These are phyloP conservation scores for Rhizophora apiculata DNA, from an alignment of 345 rosid species.

Conservation along the genomic window DNA sequence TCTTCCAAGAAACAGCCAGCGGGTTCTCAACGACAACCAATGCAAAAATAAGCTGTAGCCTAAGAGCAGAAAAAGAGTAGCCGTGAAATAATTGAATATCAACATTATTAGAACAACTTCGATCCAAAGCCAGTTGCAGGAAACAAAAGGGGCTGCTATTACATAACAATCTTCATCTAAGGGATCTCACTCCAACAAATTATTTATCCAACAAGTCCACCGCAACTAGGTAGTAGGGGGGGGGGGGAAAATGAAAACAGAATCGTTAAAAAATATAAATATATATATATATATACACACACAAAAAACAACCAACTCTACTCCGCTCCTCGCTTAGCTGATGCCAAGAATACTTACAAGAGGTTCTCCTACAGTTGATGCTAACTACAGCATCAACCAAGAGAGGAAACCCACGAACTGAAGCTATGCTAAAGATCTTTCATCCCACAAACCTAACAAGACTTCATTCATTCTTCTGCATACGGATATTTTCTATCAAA, in stretches of 20 bases:
- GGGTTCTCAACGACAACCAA: background rate
- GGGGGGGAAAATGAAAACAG: slow-evolving; percentile 1
- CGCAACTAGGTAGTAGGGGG: background rate
- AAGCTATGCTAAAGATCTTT: slow-evolving; percentile 22
- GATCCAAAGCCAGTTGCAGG: background rate
- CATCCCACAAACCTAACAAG: slow-evolving; percentile 25
- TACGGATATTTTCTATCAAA: slow-evolving; percentile 44
- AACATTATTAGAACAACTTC: background rate
- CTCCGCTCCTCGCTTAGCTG: slow-evolving; percentile 27
- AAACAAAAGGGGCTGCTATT: slow-evolving; percentile 3
- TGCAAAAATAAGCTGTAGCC: too few relatives aligned
- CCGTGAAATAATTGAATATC: background rate
- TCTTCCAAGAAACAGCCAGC: background rate
- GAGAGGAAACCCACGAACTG: slow-evolving; percentile 27
- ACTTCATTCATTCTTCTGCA: slow-evolving; percentile 9
- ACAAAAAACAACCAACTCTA: slow-evolving; percentile 30
- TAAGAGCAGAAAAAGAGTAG: too few relatives aligned
- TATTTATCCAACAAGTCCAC: slow-evolving; percentile 58
- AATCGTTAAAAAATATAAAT: background rate
- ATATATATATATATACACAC: too few relatives aligned
- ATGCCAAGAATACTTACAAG: slow-evolving; percentile 48
- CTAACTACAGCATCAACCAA: slow-evolving; percentile 21
- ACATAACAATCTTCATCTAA: slow-evolving; percentile 13
- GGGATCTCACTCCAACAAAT: slow-evolving; percentile 33
- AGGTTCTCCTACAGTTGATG: slow-evolving; percentile 17